These are phyloP conservation scores for Prunus armeniaca DNA, from an alignment of 306 rosid species.

Conservation along the genomic window DNA sequence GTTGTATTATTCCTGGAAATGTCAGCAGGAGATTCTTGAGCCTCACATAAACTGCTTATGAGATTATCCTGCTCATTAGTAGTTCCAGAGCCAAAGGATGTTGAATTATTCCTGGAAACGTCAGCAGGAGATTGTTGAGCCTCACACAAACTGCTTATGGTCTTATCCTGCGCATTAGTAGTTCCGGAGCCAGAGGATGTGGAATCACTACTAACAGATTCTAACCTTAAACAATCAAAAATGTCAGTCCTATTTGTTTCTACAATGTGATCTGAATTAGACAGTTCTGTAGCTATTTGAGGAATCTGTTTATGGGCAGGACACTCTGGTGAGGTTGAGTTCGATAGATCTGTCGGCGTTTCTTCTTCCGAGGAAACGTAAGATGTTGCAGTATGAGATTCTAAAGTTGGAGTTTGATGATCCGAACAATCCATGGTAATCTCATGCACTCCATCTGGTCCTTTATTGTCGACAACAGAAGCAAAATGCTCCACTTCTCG, in stretches of 20 bases:
- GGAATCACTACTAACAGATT: slow-evolving; percentile 30
- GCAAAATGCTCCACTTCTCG: slow-evolving; percentile 45
- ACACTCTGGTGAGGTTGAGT: slow-evolving; percentile 19
- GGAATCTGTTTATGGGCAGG: slow-evolving; percentile 31
- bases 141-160: slow-evolving; percentile 29
- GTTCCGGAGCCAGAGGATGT: slow-evolving; percentile 31
- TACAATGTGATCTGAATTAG: slow-evolving; percentile 33
- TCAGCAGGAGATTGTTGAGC: slow-evolving; percentile 44
- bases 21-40: slow-evolving; percentile 45
- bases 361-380: slow-evolving; percentile 37
- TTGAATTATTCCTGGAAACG: slow-evolving; percentile 33
- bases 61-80: slow-evolving; percentile 32
- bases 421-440: slow-evolving; percentile 32
- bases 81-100: slow-evolving; percentile 30
- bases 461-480: slow-evolving; percentile 29
- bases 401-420: slow-evolving; percentile 36
- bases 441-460: slow-evolving; percentile 36
- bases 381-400: slow-evolving; percentile 34
- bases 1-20: slow-evolving; percentile 47
- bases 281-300: slow-evolving; percentile 21
- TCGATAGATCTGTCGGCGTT: slow-evolving; percentile 18
- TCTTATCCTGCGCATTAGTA: slow-evolving; percentile 28
- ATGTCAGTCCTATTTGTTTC: slow-evolving; percentile 19
- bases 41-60: slow-evolving; percentile 28
- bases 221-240: slow-evolving; percentile 32